A percentile compares a stretch with the other conserved stretches of the same genome.
Evolutionary conservation across 768 basidiomycete species (phyloP).

Genomic region (Hygrocybe coccinea): DNA sequence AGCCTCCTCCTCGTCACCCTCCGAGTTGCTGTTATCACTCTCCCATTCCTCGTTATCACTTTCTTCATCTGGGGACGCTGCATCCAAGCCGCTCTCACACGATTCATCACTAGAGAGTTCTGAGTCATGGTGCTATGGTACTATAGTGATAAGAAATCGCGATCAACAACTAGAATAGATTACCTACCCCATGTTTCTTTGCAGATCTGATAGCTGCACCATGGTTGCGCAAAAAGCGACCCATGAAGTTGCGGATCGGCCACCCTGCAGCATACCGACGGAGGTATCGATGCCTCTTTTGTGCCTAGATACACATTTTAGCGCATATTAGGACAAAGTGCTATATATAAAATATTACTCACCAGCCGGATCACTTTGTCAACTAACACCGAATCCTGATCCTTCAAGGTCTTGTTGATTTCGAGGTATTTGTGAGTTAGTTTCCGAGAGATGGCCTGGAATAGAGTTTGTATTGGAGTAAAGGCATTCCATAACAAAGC

Average conservation of each 20-base stretch:
- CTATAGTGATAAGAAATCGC: too few species aligned
- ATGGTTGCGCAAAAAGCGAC: too few species aligned
- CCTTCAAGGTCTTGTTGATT: not conserved
- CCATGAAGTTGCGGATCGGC: not conserved
- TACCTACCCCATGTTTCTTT: not conserved
- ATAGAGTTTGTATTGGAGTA: not conserved
- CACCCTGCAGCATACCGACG: not conserved
- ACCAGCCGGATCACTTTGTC: not conserved
- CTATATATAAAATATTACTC: not conserved
- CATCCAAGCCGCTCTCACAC: too few species aligned
- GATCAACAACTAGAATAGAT: too few species aligned
- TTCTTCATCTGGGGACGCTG: too few species aligned
- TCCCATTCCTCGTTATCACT: too few species aligned
- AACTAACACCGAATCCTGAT: not conserved
- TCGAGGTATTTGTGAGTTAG: not conserved
- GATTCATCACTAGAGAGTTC: too few species aligned
- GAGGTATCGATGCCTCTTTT: not conserved
- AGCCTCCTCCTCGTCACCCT: too few species aligned
- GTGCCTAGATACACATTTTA: not conserved
- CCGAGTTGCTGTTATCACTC: too few species aligned
- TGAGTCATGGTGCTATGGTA: too few species aligned
- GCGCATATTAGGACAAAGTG: not conserved
- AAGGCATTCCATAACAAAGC: not conserved
- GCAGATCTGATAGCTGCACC: not conserved
- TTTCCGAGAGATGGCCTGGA: not conserved